Conservation (phyloP, 2,329 filamentous ascomycete species). For the Rhynchosporium agropyri region DNA sequence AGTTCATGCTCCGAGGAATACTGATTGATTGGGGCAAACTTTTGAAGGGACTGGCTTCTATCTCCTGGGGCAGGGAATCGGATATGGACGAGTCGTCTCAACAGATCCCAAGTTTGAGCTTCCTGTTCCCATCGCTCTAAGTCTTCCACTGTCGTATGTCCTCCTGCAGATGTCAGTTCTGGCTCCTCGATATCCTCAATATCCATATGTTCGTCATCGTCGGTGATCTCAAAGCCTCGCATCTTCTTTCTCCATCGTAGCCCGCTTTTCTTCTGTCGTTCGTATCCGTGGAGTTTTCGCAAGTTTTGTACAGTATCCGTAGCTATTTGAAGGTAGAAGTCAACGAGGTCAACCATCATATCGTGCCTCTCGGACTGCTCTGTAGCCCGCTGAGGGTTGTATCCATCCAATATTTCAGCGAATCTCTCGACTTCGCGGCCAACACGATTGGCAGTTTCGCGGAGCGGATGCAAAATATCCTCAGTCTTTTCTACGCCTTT, state of each 20-base stretch:
- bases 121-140: conserved; percentile 76
- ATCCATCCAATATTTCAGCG: conserved; percentile 78
- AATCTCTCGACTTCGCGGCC: conserved; percentile 86
- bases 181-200: conserved; percentile 58
- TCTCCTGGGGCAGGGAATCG: conserved; percentile 54
- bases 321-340: conserved; percentile 64
- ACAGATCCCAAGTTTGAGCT: conserved; percentile 85
- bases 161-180: conserved; percentile 39
- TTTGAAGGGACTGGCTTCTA: conserved; percentile 31
- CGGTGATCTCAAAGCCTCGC: conserved; percentile 38
- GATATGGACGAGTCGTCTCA: conserved; percentile 65
- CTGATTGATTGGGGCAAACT: conserved; percentile 45
- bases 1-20: conserved; percentile 64
- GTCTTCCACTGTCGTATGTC: conserved; percentile 48
- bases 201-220: conserved; percentile 40
- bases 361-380: conserved; percentile 58
- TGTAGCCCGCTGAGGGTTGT: conserved; percentile 56
- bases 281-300: conserved; percentile 45
- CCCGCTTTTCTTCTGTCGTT: conserved; percentile 38
- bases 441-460: conserved; percentile 67
- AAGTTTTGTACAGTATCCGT: conserved; percentile 49
- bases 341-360: conserved; percentile 68
- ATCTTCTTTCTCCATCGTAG: conserved; percentile 44
- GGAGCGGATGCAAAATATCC: conserved; percentile 59
- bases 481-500: conserved; percentile 47